phyloP scores from a whole-genome alignment of 495 filamentous ascomycete genomes.

The Neurospora sp. region DNA sequence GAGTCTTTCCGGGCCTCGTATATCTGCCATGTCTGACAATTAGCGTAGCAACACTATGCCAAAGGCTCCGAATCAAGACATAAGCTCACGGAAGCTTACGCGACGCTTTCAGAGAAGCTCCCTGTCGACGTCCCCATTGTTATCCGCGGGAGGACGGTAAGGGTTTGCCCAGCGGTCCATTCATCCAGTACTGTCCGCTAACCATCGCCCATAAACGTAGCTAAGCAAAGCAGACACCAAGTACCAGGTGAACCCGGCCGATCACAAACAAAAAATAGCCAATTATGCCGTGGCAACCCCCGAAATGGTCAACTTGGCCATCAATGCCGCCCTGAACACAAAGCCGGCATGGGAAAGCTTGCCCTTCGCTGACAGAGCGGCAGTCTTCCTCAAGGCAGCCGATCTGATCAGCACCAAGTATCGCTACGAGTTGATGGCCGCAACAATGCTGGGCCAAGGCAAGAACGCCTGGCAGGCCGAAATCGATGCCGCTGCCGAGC shows the following conservation, averaged over 20 bases:
- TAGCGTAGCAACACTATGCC: constrained; percentile 67
- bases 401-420: constrained; percentile 84
- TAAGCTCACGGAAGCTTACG: constrained; percentile 59
- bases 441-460: constrained; percentile 88
- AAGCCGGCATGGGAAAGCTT: constrained; percentile 72
- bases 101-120: constrained; percentile 45
- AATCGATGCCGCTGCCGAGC: constrained; percentile 88
- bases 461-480: constrained; percentile 97
- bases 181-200: not conserved
- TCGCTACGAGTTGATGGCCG: constrained; percentile 84
- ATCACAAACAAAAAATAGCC: constrained; percentile 62
- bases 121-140: constrained; percentile 67
- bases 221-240: constrained; percentile 20
- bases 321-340: constrained; percentile 69
- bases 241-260: constrained; percentile 63
- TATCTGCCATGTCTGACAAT: constrained; percentile 11
- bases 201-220: not conserved
- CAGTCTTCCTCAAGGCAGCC: constrained; percentile 87
- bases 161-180: too few relatives aligned
- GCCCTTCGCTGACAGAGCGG: constrained; percentile 82
- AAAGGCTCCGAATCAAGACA: constrained; percentile 71
- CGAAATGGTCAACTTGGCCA: constrained; percentile 62
- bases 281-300: constrained; percentile 67
- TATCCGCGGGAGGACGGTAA: constrained; percentile 67
- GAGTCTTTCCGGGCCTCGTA: constrained; percentile 22